Evolutionary conservation across 352 stramenopile species (phyloP).

Genomic region (Hyaloperonospora brassicae): DNA sequence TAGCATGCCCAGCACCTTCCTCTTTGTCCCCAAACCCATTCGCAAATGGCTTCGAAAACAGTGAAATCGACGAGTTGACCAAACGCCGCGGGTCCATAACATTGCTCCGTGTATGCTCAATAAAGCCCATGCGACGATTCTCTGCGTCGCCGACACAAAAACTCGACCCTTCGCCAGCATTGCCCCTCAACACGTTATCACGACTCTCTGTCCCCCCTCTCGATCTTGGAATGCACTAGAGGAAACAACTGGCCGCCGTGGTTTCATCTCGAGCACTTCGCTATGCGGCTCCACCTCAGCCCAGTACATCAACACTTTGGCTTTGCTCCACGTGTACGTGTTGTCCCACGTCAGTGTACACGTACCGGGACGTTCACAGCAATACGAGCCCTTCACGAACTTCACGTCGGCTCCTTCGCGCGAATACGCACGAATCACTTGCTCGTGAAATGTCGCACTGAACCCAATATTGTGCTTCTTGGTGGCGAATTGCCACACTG

Average conservation of each 20-base stretch:
- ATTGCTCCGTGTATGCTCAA: constrained; percentile 49
- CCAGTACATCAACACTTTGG: constrained; percentile 70
- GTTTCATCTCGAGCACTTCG: constrained; percentile 13
- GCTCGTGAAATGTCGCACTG: constrained; percentile 60
- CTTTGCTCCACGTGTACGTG: constrained; percentile 76
- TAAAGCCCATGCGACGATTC: constrained; percentile 52
- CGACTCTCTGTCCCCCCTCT: constrained; percentile 9
- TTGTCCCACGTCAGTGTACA: constrained; percentile 76
- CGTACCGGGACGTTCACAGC: constrained; percentile 36
- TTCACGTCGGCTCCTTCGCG: constrained; percentile 54
- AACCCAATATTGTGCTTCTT: constrained; percentile 82
- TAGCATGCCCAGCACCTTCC: constrained; percentile 16
- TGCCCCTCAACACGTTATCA: constrained; percentile 7
- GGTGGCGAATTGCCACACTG: constrained; percentile 65
- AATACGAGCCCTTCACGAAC: constrained; percentile 57
- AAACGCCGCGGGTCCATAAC: constrained; percentile 55
- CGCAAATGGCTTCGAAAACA: constrained; percentile 61
- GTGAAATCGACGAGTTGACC: constrained; percentile 66
- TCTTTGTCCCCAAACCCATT: constrained; percentile 19
- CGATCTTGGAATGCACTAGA: constrained; percentile 8
- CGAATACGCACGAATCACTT: constrained; percentile 54
- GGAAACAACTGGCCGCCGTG: constrained; percentile 2
- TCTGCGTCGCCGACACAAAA: constrained; percentile 21
- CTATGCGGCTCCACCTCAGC: constrained; percentile 48
- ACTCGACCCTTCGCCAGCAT: neutral